These are phyloP conservation scores for Trichosporon coremiiforme DNA, from an alignment of 1,284 basidiomycete genomes.

Conservation along the genomic window DNA sequence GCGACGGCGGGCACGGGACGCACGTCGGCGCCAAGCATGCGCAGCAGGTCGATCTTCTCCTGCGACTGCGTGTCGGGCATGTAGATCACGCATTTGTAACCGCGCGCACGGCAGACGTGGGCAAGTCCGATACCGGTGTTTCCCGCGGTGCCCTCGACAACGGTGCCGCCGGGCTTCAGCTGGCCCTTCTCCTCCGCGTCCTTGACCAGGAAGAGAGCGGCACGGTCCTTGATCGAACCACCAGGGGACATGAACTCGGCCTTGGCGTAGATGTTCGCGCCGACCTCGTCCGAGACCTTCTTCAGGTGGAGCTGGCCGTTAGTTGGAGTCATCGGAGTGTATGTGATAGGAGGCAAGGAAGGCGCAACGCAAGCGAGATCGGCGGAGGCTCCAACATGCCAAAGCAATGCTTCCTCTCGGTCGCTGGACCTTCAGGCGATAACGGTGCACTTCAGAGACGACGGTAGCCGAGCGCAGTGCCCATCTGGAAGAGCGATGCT, in stretches of 20 bases:
- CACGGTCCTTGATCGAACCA: conserved; percentile 98
- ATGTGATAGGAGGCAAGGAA: too few relatives aligned
- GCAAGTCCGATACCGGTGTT: conserved; percentile 98
- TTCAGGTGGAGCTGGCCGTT: conserved; percentile 73
- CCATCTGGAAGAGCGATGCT: too few relatives aligned
- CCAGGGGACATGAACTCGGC: conserved; percentile 99
- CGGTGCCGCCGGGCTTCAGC: conserved; percentile 85
- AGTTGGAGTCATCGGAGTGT: background rate
- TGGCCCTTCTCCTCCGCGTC: conserved; percentile 81
- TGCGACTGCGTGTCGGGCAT: conserved; percentile 97
- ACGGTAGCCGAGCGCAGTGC: too few relatives aligned
- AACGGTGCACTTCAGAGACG: too few relatives aligned
- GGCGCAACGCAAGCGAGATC: too few relatives aligned
- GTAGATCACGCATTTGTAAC: conserved; percentile 99
- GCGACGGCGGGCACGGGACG: conserved; percentile 94
- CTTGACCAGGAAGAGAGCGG: conserved; percentile 83
- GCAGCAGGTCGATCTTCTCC: conserved; percentile 96
- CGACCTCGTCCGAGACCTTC: conserved; percentile 80
- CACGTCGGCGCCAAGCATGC: conserved; percentile 96
- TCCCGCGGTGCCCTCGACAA: conserved; percentile 98
- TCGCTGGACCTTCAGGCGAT: too few relatives aligned
- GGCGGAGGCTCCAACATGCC: too few relatives aligned
- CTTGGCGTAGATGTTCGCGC: conserved; percentile 89
- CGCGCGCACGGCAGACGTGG: conserved; percentile 84
- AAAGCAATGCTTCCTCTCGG: too few relatives aligned